These are phyloP conservation scores for Eutrema salsugineum DNA, from an alignment of 441 rosid species.

Conservation along the genomic window DNA sequence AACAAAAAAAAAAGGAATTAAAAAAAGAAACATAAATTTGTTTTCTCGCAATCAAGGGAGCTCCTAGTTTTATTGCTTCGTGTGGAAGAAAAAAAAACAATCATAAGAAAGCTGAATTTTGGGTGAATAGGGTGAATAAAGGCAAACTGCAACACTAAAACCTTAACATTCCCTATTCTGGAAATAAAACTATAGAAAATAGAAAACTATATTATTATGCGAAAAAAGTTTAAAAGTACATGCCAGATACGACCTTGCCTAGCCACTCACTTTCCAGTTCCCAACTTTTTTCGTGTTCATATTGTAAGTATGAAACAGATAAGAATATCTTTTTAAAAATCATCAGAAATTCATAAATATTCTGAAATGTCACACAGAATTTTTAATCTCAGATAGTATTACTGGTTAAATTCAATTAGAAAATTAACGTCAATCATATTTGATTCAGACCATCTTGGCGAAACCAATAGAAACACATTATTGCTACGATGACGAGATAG, in stretches of 20 bases:
- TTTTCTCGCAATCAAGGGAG: not conserved
- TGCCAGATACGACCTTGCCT: slow-evolving; percentile 16
- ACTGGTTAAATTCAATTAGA: not conserved
- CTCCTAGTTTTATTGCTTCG: not conserved
- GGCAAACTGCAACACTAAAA: slow-evolving; percentile 17
- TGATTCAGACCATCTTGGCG: not conserved
- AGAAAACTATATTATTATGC: not conserved
- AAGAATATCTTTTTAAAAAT: not conserved
- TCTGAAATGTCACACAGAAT: not conserved
- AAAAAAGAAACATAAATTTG: not conserved
- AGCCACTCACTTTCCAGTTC: slow-evolving; percentile 25
- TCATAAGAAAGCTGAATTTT: slow-evolving; percentile 13
- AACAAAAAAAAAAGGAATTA: not conserved
- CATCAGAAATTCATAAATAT: not conserved
- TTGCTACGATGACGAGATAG: not conserved
- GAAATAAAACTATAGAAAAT: not conserved
- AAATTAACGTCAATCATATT: not conserved
- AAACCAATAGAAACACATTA: too few relatives aligned
- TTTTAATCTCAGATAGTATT: not conserved
- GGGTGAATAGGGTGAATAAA: slow-evolving; percentile 16
- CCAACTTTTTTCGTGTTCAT: slow-evolving; percentile 11
- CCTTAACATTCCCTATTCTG: slow-evolving; percentile 30
- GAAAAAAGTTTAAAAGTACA: slow-evolving; percentile 2
- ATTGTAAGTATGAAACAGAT: not conserved
- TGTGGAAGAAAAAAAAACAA: slow-evolving; percentile 11